Evolutionary conservation across 208 protist species (phyloP), one percentile per base, ranked within the genome.

Genomic region (Trypanosoma platydactyli): DNA sequence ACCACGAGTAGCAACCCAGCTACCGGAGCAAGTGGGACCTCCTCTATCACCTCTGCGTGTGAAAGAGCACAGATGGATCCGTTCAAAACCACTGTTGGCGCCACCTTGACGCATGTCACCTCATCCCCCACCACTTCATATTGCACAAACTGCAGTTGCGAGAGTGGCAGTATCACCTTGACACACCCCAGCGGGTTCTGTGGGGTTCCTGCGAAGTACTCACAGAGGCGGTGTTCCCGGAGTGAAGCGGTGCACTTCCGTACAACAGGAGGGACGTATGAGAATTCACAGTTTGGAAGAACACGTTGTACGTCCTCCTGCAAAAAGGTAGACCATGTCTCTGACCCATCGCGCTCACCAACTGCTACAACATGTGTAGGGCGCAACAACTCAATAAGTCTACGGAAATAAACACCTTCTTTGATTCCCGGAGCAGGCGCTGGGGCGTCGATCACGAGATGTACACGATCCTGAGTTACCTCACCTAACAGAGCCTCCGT

Each of bases 341-440:
- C 80, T 15, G 59, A 63, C 5, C 51, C 60, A 54, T 84, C 77
- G 44, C 68, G 79, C 24, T 58, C 71, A 42, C 70, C 68, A 18
- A 92, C 86, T 5, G 88, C 73, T 20, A 92, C 76, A 29, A 94
- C 86, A 63, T 94, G 89, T 6, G 84, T 84, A 7, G 89, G 86
- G 11, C 64, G 68, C 49, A 92, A 48, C n/a, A 89, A 45, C 57
- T 91, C 81, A 24, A 91, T 81, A 25, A 94, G 48, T 66, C 77
- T 74, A 45, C 83, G 81, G 66, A 86, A 94, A 62, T 88, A 92
- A n/a, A 81, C 74, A 15, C 73, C 81, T 57, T 84, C 80, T 60
- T 81, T 68, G 52, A 92, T 52, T 5, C 83, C 85, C 3, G 63
- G 29, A 41, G 68, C 58, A 30, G 89, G 88, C 1, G 83, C 66